Base-by-base conservation (phyloP, 1,139 yeast genomes). In the Pichia norvegensis region DNA sequence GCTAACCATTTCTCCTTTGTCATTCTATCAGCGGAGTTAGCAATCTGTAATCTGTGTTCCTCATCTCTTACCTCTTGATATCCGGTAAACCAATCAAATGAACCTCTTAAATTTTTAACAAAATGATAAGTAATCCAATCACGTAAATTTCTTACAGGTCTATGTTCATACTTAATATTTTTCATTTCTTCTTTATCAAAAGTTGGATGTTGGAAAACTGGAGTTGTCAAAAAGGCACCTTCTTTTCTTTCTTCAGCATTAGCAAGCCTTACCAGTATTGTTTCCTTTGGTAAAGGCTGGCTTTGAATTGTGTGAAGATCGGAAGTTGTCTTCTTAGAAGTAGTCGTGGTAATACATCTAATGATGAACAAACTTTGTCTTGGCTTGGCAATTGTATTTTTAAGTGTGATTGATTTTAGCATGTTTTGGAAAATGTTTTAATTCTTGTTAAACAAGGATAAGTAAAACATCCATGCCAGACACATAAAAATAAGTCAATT, bases 1-100 rank as follows among this genome's bases (percentile, higher is more conserved):
- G 81, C 76, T 46, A 83, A 58, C 90, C 90, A 83, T 58, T 79
- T 78, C 44, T 67, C 68, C 36, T 75, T 77, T 2, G 82, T 78
- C 85, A 82, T 78, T 46, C 69, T 67, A 45, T 69, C 68, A n/a
- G 51, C 35, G 21, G 52, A 39, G 14, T 53, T 55, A 14, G 49
- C 54, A 29, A 59, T 54, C 33, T 45, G 53, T 38, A 55, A 51
- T 39, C 52, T 56, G 22, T 58, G 63, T 23, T 63, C 55, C 27
- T 61, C 48, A 20, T 52, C 47, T 21, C 44, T 61, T 7, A 81
- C 78, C 51, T 78, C 79, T 48, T 68, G 74, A 65, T 82, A 83
- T 2, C 88, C 87, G 0, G 90, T 81, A 39, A 70, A 74, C 35
- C 73, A 61, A 60, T 83, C 90, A 63, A 82, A 83, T 11, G 69